Evolutionary conservation across 306 rosid genomes (phyloP).

Genomic region (Vachellia pachyceras): DNA sequence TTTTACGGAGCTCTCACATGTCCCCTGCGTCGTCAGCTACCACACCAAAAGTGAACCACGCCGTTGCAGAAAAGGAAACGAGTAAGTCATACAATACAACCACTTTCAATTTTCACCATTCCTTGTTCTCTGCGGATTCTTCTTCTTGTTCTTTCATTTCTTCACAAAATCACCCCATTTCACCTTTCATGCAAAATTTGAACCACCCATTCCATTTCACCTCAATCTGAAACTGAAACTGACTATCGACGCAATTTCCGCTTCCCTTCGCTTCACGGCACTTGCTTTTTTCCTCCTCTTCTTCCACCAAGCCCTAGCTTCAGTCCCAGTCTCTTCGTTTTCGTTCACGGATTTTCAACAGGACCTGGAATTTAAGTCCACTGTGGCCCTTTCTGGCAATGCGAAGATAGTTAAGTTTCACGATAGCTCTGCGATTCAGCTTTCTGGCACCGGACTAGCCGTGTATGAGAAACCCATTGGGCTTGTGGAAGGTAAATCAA

Average conservation of each 20-base stretch:
- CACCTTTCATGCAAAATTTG: conserved; percentile 45
- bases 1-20: background rate
- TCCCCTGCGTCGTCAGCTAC: conserved; percentile 47
- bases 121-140: conserved; percentile 50
- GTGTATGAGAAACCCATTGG: conserved; percentile 73
- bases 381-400: conserved; percentile 66
- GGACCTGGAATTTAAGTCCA: conserved; percentile 63
- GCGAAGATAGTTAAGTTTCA: conserved; percentile 52
- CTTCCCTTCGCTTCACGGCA: conserved; percentile 47
- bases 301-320: conserved; percentile 57
- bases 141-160: conserved; percentile 47
- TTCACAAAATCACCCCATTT: conserved; percentile 49
- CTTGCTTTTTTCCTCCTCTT: conserved; percentile 50
- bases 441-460: conserved; percentile 61
- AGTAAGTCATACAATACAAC: conserved; percentile 27
- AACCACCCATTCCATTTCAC: conserved; percentile 11
- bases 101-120: conserved; percentile 71
- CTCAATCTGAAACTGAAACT: conserved; percentile 32
- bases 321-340: conserved; percentile 59
- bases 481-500: conserved; percentile 78
- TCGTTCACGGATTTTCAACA: conserved; percentile 60
- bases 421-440: conserved; percentile 61
- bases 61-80: conserved; percentile 49
- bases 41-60: conserved; percentile 57
- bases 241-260: conserved; percentile 59